Evolutionary conservation across 2,329 filamentous ascomycete species (phyloP).

Genomic region (Fusarium transvaalense): DNA sequence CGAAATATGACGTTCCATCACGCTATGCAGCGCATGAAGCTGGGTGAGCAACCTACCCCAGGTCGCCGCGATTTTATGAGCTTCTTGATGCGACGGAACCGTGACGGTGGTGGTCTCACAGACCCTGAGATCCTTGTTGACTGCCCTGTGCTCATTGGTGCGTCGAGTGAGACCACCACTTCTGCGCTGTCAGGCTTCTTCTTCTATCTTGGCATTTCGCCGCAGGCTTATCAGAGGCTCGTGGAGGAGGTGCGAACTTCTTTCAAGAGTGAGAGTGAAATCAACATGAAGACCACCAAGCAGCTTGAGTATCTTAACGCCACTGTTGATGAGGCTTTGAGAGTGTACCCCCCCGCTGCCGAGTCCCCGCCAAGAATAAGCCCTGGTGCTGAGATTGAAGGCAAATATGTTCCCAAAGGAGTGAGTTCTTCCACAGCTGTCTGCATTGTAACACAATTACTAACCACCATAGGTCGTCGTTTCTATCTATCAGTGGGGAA

Average conservation of each 20-base stretch:
- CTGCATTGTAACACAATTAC: neutral
- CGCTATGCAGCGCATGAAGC: constrained; percentile 3
- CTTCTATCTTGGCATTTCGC: neutral
- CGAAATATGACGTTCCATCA: constrained; percentile 5
- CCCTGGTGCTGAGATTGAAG: neutral
- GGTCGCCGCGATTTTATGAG: constrained; percentile 7
- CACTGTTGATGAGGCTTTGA: neutral
- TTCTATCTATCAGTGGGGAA: neutral
- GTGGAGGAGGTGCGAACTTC: neutral
- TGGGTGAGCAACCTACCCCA: neutral
- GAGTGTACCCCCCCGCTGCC: constrained; percentile 1
- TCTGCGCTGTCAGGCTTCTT: neutral
- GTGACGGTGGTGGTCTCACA: neutral
- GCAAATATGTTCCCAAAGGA: constrained; percentile 1
- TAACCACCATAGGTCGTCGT: neutral
- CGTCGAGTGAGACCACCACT: neutral
- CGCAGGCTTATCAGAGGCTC: neutral
- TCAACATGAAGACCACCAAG: constrained; percentile 2
- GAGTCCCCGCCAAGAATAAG: neutral
- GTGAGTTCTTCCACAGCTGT: neutral
- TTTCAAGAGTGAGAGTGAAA: neutral
- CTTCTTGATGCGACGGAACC: neutral
- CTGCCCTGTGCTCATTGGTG: neutral
- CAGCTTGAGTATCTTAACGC: neutral
- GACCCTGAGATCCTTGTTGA: constrained; percentile 1